Percentiles rank a stretch among this genome's conserved stretches.
phyloP scores from a whole-genome alignment of 1,139 yeast genomes.

The Yamadazyma triangularis region DNA sequence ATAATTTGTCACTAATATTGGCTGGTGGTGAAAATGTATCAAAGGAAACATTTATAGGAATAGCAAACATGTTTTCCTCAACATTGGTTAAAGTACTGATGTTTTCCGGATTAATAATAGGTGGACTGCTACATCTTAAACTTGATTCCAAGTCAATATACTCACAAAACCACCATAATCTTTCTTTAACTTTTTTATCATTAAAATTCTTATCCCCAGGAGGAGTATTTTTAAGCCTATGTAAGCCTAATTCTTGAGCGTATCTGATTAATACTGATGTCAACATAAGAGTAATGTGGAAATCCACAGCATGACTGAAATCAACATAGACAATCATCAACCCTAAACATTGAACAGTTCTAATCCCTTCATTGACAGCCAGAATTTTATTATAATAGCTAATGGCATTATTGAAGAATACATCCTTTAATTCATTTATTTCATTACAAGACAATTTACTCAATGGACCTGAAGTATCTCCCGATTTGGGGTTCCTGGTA shows the following conservation, averaged over 20 bases:
- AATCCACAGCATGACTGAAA: constrained; percentile 32
- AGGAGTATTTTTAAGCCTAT: constrained; percentile 40
- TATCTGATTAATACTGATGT: constrained; percentile 49
- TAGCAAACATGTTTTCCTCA: constrained; percentile 1
- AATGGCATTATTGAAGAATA: constrained; percentile 30
- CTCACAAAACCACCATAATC: constrained; percentile 56
- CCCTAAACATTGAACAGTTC: constrained; percentile 46
- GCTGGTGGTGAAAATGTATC: too few relatives aligned
- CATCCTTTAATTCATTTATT: constrained; percentile 18
- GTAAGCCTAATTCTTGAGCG: constrained; percentile 64
- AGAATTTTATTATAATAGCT: constrained; percentile 46
- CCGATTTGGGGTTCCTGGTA: constrained; percentile 11
- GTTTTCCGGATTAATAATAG: constrained; percentile 46
- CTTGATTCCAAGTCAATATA: constrained; percentile 50
- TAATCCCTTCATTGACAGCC: constrained; percentile 47
- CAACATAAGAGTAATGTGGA: constrained; percentile 38
- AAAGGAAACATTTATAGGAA: constrained; percentile 1
- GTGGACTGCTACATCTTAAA: constrained; percentile 55
- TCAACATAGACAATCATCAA: constrained; percentile 43
- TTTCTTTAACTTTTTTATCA: constrained; percentile 40
- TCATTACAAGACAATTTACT: constrained; percentile 7
- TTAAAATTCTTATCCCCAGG: too few relatives aligned
- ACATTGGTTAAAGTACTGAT: constrained; percentile 20
- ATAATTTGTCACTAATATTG: too few relatives aligned
- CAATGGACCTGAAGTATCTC: constrained; percentile 4